Conservation (phyloP, 441 rosid species). For the Erodium chrysanthum region DNA sequence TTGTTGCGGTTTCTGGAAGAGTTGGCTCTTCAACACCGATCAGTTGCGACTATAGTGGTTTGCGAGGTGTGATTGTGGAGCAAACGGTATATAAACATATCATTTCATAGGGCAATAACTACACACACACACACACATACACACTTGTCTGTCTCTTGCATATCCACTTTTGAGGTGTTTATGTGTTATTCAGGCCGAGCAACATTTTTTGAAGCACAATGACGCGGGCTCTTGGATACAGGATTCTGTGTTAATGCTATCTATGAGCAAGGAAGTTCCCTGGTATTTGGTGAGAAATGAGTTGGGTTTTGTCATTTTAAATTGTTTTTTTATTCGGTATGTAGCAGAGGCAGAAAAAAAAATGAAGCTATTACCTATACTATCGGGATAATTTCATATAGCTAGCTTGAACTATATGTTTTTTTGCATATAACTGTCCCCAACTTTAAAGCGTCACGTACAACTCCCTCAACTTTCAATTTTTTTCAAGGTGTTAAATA, state of each 20-base stretch:
- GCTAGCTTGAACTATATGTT: too few species aligned
- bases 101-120: not conserved
- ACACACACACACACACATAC: not conserved
- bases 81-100: slow-evolving; percentile 48
- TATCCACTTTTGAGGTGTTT: slow-evolving; percentile 8
- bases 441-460: too few species aligned
- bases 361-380: not conserved
- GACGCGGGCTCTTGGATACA: slow-evolving; percentile 97
- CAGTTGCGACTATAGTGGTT: slow-evolving; percentile 59
- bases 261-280: slow-evolving; percentile 93
- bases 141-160: not conserved
- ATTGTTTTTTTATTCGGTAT: slow-evolving; percentile 9
- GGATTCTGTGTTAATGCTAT: slow-evolving; percentile 80
- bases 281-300: slow-evolving; percentile 66
- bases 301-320: slow-evolving; percentile 10
- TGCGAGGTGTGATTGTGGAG: slow-evolving; percentile 86
- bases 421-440: too few species aligned
- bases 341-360: not conserved
- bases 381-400: too few species aligned
- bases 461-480: too few species aligned
- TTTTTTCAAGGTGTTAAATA: too few species aligned
- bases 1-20: slow-evolving; percentile 77
- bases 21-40: slow-evolving; percentile 90
- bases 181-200: slow-evolving; percentile 55
- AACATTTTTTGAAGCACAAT: slow-evolving; percentile 83